Base-by-base conservation (phyloP, 139 green algal species). In the Marvania coccoides region DNA sequence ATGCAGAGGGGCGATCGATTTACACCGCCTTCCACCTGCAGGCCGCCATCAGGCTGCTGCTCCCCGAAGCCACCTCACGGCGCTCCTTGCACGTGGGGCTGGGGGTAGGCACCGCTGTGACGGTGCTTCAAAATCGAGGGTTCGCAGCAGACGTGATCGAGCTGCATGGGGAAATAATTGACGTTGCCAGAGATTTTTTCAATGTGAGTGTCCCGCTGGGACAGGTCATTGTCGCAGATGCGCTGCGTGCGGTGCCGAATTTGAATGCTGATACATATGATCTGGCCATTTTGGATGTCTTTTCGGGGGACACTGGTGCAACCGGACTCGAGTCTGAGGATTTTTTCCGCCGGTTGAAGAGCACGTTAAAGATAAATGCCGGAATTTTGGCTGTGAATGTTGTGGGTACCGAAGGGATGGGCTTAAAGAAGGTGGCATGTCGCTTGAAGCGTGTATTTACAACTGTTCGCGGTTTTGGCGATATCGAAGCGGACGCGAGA, bases 211-310 rank as follows among this genome's bases (percentile, higher is more conserved):
- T 56, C 10, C 29, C 24, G 47, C 23, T 12, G 19, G 19, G 57
- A n/a, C n/a, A n/a, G n/a, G n/a, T n/a, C 57, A 56, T 39, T 9
- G 19, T 56, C 31, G 57, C 37, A 23, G 57, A 64, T 47, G 57
- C 57, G 15, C 12, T 6, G 15, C 24, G 48, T 6, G 1, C 48
- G 26, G 33, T 64, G 12, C 57, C 30, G 23, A n/a, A 4, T 14
- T n/a, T 56, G 14, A 12, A 56, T n/a, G 23, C 33, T 0, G 9
- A 38, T 15, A n/a, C 57, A 3, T 64, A 64, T 19, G 57, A 64
- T 58, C 24, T 64, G 23, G 33, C 48, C 24, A 64, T 64, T 23
- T 19, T 64, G 15, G 57, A 64, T 58, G 33, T 64, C 15, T 64
- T 64, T 55, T 64, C 57, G 15, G 57, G 57, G 0, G 57, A 47